A percentile compares a stretch with the other conserved stretches of the same genome.
phyloP scores from a whole-genome alignment of 352 stramenopile genomes.

The Pythium utonaiense region DNA sequence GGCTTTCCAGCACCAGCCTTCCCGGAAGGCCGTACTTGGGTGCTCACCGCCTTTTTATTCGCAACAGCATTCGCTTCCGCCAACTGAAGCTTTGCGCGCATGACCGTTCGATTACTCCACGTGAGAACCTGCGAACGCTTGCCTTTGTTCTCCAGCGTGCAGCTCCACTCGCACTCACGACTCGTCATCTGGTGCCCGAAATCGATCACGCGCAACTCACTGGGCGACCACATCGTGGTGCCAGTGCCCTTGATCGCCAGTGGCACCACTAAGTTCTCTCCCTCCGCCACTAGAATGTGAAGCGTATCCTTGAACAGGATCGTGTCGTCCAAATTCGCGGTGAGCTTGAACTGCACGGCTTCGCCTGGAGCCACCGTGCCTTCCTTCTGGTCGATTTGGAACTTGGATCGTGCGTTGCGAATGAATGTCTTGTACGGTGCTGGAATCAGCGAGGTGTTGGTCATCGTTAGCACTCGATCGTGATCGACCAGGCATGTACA shows the following conservation, averaged over 20 bases:
- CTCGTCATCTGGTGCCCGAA: constrained; percentile 92
- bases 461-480: constrained; percentile 66
- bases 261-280: constrained; percentile 87
- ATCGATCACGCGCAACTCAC: constrained; percentile 88
- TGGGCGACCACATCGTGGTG: constrained; percentile 92
- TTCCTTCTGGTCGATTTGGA: constrained; percentile 89
- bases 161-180: constrained; percentile 86
- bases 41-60: constrained; percentile 25
- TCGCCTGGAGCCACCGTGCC: constrained; percentile 80
- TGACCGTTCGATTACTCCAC: constrained; percentile 84
- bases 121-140: constrained; percentile 89
- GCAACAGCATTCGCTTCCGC: constrained; percentile 14
- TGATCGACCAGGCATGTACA: constrained; percentile 89
- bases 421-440: constrained; percentile 93
- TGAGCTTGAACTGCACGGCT: constrained; percentile 64
- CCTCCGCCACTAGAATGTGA: constrained; percentile 90
- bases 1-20: constrained; percentile 15
- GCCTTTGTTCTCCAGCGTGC: constrained; percentile 95
- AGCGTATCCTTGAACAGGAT: constrained; percentile 91
- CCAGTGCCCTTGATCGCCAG: constrained; percentile 90
- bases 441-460: constrained; percentile 88
- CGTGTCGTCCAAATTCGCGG: constrained; percentile 93
- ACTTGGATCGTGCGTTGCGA: constrained; percentile 89
- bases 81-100: constrained; percentile 16
- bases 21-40: constrained; percentile 11